Conservation (phyloP, 2,329 filamentous ascomycete species). For the Stagonosporopsis rhizophila region DNA sequence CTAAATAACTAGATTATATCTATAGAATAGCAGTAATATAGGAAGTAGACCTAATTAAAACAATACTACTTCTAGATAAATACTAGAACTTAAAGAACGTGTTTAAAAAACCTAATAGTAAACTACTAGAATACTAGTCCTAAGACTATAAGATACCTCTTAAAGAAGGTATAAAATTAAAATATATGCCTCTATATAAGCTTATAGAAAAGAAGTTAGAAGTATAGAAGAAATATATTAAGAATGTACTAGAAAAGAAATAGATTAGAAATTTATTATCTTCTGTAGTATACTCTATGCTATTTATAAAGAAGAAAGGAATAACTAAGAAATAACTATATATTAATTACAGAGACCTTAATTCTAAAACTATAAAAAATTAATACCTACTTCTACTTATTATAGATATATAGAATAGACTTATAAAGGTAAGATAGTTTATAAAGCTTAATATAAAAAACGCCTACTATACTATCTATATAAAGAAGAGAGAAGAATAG, state of each 20-base stretch:
- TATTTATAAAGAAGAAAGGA: not conserved
- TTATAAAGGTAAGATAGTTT: not conserved
- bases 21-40: not conserved
- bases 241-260: not conserved
- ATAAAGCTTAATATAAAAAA: not conserved
- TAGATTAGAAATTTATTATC: not conserved
- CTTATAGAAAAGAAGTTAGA: not conserved
- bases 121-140: not conserved
- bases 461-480: not conserved
- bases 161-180: not conserved
- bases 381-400: not conserved
- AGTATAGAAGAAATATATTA: not conserved
- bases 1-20: not conserved
- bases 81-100: not conserved
- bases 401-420: not conserved
- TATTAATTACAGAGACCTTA: not conserved
- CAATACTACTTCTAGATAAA: not conserved
- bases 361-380: not conserved
- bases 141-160: slow-evolving; percentile 1
- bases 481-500: not conserved
- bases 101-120: not conserved
- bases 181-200: not conserved
- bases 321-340: not conserved
- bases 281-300: not conserved
- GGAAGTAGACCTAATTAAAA: not conserved